Evolutionary conservation across 2,329 filamentous ascomycete genomes (phyloP).

Genomic region (Penicillium sp.): DNA sequence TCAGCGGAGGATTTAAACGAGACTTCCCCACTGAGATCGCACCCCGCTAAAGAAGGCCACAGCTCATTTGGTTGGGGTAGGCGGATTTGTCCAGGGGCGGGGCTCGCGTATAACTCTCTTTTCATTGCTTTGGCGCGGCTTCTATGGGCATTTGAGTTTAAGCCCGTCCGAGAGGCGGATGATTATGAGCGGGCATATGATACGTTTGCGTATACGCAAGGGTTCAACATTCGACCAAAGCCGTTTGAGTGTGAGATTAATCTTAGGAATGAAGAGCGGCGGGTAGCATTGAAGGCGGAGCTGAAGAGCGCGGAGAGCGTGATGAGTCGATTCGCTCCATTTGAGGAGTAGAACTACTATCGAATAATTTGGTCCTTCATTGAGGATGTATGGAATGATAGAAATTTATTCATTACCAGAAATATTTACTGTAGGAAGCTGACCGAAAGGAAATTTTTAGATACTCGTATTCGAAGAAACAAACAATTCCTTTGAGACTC

Average conservation of each 20-base stretch:
- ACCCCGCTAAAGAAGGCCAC: slow-evolving; percentile 38
- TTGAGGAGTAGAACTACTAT: slow-evolving; percentile 5
- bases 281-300: slow-evolving; percentile 6
- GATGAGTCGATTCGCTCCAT: slow-evolving; percentile 4
- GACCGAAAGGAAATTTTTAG: too few relatives aligned
- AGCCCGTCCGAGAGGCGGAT: slow-evolving; percentile 10
- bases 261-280: slow-evolving; percentile 9
- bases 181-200: slow-evolving; percentile 18
- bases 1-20: slow-evolving; percentile 9
- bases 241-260: slow-evolving; percentile 16
- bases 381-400: too few relatives aligned
- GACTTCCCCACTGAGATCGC: neutral
- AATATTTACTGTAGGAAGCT: too few relatives aligned
- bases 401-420: too few relatives aligned
- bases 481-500: too few relatives aligned
- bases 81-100: slow-evolving; percentile 51
- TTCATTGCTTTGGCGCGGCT: slow-evolving; percentile 30
- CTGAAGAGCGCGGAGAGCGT: neutral
- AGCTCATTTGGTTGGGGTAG: slow-evolving; percentile 52
- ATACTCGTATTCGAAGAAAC: too few relatives aligned
- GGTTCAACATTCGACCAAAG: slow-evolving; percentile 19
- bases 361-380: too few relatives aligned
- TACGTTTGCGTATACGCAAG: slow-evolving; percentile 20
- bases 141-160: slow-evolving; percentile 17
- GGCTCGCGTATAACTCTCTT: slow-evolving; percentile 53